phyloP scores from a whole-genome alignment of 441 rosid species.

The Arabidopsis hybrid region DNA sequence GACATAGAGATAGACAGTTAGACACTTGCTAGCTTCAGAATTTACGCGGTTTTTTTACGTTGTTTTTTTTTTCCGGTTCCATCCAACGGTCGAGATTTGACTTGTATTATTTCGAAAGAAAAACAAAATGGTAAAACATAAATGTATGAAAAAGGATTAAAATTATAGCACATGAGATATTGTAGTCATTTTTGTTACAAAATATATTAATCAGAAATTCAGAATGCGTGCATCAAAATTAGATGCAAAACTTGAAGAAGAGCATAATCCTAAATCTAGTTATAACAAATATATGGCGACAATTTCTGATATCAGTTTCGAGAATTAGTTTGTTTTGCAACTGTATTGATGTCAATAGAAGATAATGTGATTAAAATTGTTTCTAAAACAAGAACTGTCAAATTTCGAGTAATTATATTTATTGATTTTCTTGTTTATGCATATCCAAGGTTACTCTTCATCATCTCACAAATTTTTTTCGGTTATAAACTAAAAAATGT shows the following conservation, averaged over 20 bases:
- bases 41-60: not conserved
- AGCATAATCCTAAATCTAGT: not conserved
- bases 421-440: not conserved
- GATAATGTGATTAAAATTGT: not conserved
- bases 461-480: too few species aligned
- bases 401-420: not conserved
- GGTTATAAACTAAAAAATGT: too few species aligned
- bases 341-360: not conserved
- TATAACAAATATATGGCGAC: not conserved
- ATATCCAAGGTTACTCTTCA: not conserved
- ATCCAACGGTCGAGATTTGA: slow-evolving; percentile 34
- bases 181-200: not conserved
- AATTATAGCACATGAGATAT: not conserved
- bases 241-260: slow-evolving; percentile 19
- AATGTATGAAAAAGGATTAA: too few species aligned
- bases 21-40: not conserved
- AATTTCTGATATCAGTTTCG: slow-evolving; percentile 1
- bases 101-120: not conserved
- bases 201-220: not conserved
- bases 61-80: not conserved
- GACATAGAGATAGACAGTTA: not conserved
- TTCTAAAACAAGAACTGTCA: not conserved
- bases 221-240: slow-evolving; percentile 21
- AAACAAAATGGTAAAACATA: too few species aligned
- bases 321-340: not conserved